phyloP scores from a whole-genome alignment of 352 stramenopile species.

The Phytophthora idaei region DNA sequence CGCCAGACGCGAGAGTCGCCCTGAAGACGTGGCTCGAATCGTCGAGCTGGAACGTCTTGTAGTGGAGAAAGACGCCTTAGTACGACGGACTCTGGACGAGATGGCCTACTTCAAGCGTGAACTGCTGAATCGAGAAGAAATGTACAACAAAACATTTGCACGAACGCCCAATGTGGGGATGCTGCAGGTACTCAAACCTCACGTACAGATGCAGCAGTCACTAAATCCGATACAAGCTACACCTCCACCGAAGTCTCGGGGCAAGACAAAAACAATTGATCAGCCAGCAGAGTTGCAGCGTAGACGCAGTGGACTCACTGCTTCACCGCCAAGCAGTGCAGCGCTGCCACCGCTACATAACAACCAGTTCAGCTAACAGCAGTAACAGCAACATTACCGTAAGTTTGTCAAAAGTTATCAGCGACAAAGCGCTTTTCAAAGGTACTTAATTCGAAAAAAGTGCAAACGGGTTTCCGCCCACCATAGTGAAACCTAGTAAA shows the following conservation, averaged over 20 bases:
- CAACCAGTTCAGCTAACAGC: slow-evolving; percentile 47
- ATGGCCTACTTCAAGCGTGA: slow-evolving; percentile 94
- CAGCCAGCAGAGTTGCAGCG: slow-evolving; percentile 44
- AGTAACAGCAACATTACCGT: no score
- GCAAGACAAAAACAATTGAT: slow-evolving; percentile 46
- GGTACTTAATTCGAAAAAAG: no score
- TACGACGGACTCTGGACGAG: slow-evolving; percentile 79
- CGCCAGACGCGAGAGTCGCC: slow-evolving; percentile 58
- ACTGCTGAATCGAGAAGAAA: slow-evolving; percentile 92
- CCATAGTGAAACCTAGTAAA: no score
- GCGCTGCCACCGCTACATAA: slow-evolving; percentile 53
- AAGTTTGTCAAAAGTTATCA: no score
- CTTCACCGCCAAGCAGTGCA: slow-evolving; percentile 10
- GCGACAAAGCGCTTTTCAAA: no score
- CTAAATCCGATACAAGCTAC: slow-evolving; percentile 16
- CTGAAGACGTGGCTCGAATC: slow-evolving; percentile 86
- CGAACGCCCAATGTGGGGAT: slow-evolving; percentile 87
- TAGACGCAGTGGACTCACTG: slow-evolving; percentile 39
- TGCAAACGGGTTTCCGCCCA: no score
- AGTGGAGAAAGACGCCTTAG: slow-evolving; percentile 71
- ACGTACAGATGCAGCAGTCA: slow-evolving; percentile 55
- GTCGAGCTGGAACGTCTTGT: slow-evolving; percentile 65
- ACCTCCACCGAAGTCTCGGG: slow-evolving; percentile 35
- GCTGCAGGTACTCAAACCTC: slow-evolving; percentile 86
- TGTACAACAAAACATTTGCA: slow-evolving; percentile 94